These are phyloP conservation scores for Skeletonema costatum DNA, from an alignment of 108 stramenopile species.

Conservation along the genomic window DNA sequence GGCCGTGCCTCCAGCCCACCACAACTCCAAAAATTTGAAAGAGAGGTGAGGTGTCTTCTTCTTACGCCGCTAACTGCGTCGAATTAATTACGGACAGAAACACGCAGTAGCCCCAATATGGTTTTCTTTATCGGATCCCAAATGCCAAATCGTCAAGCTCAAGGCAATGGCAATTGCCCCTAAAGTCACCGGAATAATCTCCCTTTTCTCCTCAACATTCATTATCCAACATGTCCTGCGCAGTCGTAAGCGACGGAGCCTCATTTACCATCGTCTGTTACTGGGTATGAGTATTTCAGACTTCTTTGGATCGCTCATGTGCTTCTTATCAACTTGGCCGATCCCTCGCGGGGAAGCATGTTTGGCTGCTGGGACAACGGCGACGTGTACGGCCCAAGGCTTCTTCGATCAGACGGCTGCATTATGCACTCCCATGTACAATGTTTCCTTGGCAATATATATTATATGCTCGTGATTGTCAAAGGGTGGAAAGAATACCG, in stretches of 20 bases:
- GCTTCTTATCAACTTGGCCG: too few species aligned
- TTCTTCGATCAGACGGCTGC: constrained; percentile 15
- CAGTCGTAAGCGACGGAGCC: constrained; percentile 1
- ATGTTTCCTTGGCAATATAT: constrained; percentile 20
- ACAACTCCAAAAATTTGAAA: too few species aligned
- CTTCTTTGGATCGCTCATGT: too few species aligned
- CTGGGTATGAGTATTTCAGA: too few species aligned
- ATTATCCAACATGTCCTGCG: constrained; percentile 5
- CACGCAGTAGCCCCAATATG: background rate
- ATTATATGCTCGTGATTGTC: constrained; percentile 22
- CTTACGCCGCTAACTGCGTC: too few species aligned
- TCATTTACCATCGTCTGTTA: constrained; percentile 3
- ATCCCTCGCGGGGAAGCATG: too few species aligned
- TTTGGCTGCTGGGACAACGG: too few species aligned
- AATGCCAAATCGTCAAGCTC: background rate
- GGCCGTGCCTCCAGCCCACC: too few species aligned
- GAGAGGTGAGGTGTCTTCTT: too few species aligned
- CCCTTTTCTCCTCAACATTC: background rate
- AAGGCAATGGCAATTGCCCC: background rate
- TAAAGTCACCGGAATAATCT: background rate
- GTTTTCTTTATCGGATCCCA: background rate
- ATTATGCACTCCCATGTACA: constrained; percentile 16
- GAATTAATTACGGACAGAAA: too few species aligned
- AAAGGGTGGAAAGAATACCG: constrained; percentile 20
- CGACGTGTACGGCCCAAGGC: background rate